Evolutionary conservation across 495 filamentous ascomycete genomes (phyloP), one percentile per base, ranked within the genome.

Genomic region (Evernia prunastri): DNA sequence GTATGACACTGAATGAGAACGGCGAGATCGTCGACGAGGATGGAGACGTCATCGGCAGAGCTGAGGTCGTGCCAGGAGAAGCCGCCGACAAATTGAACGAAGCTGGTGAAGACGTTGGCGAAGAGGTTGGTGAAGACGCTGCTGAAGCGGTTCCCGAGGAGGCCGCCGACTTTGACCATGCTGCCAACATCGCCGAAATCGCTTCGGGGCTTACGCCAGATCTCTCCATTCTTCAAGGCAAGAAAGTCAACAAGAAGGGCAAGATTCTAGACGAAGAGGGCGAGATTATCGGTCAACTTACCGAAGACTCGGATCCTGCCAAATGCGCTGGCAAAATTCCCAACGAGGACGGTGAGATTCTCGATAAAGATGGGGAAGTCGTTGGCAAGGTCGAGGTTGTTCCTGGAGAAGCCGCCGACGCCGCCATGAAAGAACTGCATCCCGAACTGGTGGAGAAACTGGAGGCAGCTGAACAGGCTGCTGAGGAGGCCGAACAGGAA

Each of bases 21-120:
- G 84, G 84, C 23, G 83, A 86, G 68, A 84, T 87, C 51, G 75
- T 88, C 20, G 85, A 88, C 61, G 81, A 86, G 39, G 84, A 86
- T 40, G 86, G 86, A 18, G 82, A 88, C 64, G 77, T 85, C 23
- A 81, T 87, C 59, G 84, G 82, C 42, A 77, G 80, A 35, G 80
- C 76, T 33, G 82, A 85, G 67, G 74, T 81, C 10, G 67, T 81
- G n/a, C 77, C 84, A 25, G 74, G 77, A 27, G 68, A 76, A 43
- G 71, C 66, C 36, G 60, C 70, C 18, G 69, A 75, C 18, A 66
- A 75, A 31, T 70, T 74, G 20, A 20, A 54, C 29, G 57, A 74
- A 62, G 71, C 72, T 15, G 72, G 70, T 4, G 71, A 63, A 23
- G 64, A 75, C 35, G 67, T 68, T 3, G 72, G 29, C 11, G 71